A percentile compares a stretch with the other conserved stretches of the same genome.
Evolutionary conservation across 345 rosid genomes (phyloP).

Genomic region (Salix udensis): DNA sequence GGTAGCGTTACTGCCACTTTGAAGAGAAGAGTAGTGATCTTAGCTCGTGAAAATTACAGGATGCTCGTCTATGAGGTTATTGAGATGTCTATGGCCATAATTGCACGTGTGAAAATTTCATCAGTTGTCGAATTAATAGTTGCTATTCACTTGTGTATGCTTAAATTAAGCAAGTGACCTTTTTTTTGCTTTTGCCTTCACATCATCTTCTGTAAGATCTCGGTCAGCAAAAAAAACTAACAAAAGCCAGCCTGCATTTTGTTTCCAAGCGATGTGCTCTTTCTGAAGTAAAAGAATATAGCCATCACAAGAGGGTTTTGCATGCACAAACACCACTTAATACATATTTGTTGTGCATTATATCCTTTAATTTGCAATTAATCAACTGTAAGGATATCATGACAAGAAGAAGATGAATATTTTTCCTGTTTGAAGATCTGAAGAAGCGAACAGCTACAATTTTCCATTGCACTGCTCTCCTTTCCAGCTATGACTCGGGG

Average conservation of each 20-base stretch:
- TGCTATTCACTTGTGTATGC: neutral
- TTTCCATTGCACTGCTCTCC: neutral
- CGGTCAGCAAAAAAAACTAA: neutral
- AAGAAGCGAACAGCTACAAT: slow-evolving; percentile 6
- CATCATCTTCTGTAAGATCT: neutral
- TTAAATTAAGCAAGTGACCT: neutral
- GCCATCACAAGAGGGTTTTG: neutral
- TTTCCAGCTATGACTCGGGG: slow-evolving; percentile 32
- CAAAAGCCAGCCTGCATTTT: neutral
- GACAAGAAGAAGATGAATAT: neutral
- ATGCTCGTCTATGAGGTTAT: neutral
- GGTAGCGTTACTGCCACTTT: neutral
- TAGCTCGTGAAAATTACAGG: neutral
- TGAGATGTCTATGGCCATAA: neutral
- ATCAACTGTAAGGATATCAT: neutral
- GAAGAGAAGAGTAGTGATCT: neutral
- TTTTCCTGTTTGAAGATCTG: neutral
- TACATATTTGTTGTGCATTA: neutral
- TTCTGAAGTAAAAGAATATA: neutral
- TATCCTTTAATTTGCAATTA: neutral
- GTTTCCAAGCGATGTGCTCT: neutral
- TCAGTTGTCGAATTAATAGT: neutral
- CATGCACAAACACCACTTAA: neutral
- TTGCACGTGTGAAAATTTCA: neutral
- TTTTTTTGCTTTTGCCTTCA: neutral